Evolutionary conservation across 2,329 filamentous ascomycete species (phyloP), one percentile per base, ranked within the genome.

Genomic region (Onygena corvina): DNA sequence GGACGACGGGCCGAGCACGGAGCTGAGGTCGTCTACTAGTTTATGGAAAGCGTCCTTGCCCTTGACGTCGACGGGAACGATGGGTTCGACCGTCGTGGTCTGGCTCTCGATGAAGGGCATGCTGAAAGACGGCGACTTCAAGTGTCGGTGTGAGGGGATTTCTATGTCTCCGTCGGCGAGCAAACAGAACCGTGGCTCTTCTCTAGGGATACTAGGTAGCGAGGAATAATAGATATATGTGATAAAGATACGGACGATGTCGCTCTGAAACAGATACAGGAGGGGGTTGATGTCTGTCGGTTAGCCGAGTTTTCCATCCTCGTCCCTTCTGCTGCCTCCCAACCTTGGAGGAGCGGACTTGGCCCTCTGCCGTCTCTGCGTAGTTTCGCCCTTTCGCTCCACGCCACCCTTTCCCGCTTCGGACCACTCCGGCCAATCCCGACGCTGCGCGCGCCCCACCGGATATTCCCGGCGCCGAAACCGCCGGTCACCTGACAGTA

Each of bases 1-100:
- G 9, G 84, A 92, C 51, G 80, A 85, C 2, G 86, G 83, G 2
- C 87, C 88, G 3, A 95, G 76, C 20, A 79, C 79, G 49, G 76
- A 70, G 60, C 83, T 88, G 58, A 94, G 77, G n/a, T 79, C 77
- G 51, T 76, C 61, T 49, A 93, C 84, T 40, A 94, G 79, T 48
- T 72, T 65, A 31, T 88, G 77, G 62, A 93, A 92, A 9, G 59
- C 57, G 52, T 62, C 58, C 16, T 53, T 42, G 23, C 46, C 35
- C 44, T 52, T 29, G 20, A 56, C 48, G 47, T 53, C 21, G 21
- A 53, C 44, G 8, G 36, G 36, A 21, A 40, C 36, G 36, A 40
- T 40, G 36, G 40, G 30, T 18, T 52, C 46, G 9, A 52, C 48
- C 7, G 53, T 48, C 8, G 55, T 25, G 30, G 50, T 23, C 21